These are phyloP conservation scores for Dendrocalamus latiflorus DNA, from an alignment of 202 grass and related monocot genomes.

Conservation along the genomic window DNA sequence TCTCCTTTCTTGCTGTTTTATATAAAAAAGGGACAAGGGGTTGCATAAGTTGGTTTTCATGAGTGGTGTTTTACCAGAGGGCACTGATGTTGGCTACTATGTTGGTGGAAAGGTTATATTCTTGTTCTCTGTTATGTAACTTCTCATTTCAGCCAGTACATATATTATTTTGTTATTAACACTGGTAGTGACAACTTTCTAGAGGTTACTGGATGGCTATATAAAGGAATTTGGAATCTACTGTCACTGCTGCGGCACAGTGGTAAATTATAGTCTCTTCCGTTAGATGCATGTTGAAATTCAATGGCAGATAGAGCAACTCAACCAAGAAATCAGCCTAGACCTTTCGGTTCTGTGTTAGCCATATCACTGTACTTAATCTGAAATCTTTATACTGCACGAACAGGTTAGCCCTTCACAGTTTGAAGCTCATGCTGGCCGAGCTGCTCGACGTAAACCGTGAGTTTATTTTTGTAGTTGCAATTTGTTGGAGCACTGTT, in stretches of 20 bases:
- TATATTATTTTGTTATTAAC: slow-evolving; percentile 31
- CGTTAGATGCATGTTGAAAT: slow-evolving; percentile 1
- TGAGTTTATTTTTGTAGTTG: slow-evolving; percentile 42
- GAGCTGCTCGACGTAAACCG: slow-evolving; percentile 82
- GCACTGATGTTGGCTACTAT: slow-evolving; percentile 81
- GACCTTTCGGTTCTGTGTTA: not conserved
- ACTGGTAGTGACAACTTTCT: slow-evolving; percentile 19
- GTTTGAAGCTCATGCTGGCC: slow-evolving; percentile 96
- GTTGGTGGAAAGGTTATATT: slow-evolving; percentile 80
- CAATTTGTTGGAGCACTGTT: not conserved
- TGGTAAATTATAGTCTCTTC: slow-evolving; percentile 51
- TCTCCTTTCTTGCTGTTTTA: slow-evolving; percentile 5
- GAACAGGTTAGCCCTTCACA: slow-evolving; percentile 90
- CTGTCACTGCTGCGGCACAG: slow-evolving; percentile 76
- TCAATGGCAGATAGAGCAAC: not conserved
- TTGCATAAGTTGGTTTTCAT: slow-evolving; percentile 89
- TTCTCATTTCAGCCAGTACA: slow-evolving; percentile 10
- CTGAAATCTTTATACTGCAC: slow-evolving; percentile 30
- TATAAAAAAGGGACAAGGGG: slow-evolving; percentile 62
- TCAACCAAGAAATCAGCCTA: not conserved
- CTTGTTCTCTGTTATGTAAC: slow-evolving; percentile 10
- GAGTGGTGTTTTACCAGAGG: slow-evolving; percentile 69
- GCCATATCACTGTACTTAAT: slow-evolving; percentile 22
- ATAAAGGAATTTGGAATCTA: slow-evolving; percentile 88
- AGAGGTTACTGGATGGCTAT: slow-evolving; percentile 61